phyloP scores from a whole-genome alignment of 73 alveolate genomes.

The Symbiodinium natans region DNA sequence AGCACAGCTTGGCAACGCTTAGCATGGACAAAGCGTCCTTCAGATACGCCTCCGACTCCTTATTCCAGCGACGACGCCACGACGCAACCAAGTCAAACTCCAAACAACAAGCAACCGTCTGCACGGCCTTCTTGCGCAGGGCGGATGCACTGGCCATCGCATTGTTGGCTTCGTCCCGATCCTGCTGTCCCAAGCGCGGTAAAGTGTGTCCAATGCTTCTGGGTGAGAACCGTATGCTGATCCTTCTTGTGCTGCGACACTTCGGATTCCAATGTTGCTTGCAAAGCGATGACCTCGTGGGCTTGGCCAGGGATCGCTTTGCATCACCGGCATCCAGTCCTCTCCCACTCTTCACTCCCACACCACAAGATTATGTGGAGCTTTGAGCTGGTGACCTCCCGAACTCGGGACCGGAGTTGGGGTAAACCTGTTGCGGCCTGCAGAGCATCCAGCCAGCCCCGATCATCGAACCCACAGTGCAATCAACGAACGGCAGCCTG shows the following conservation, averaged over 20 bases:
- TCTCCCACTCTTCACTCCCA: background rate
- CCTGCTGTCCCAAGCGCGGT: background rate
- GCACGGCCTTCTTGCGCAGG: conserved; percentile 35
- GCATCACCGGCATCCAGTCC: background rate
- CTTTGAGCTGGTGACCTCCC: background rate
- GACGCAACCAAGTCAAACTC: background rate
- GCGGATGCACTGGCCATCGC: conserved; percentile 35
- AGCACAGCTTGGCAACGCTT: background rate
- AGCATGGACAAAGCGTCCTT: background rate
- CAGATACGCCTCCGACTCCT: background rate
- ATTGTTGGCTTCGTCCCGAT: conserved; percentile 36
- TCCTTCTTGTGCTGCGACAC: conserved; percentile 69
- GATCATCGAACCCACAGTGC: background rate
- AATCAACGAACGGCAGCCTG: background rate
- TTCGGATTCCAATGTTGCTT: conserved; percentile 45
- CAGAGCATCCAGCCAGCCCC: background rate
- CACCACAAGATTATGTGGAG: background rate
- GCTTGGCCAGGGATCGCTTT: background rate
- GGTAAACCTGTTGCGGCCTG: conserved; percentile 38
- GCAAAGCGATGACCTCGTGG: conserved; percentile 36
- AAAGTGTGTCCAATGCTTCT: background rate
- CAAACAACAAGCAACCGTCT: background rate
- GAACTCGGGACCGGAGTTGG: conserved; percentile 36
- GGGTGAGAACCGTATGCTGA: background rate
- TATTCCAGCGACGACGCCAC: too few species aligned